Base-by-base conservation (phyloP, 495 filamentous ascomycete species). In the Penicillium bialowiezense region DNA sequence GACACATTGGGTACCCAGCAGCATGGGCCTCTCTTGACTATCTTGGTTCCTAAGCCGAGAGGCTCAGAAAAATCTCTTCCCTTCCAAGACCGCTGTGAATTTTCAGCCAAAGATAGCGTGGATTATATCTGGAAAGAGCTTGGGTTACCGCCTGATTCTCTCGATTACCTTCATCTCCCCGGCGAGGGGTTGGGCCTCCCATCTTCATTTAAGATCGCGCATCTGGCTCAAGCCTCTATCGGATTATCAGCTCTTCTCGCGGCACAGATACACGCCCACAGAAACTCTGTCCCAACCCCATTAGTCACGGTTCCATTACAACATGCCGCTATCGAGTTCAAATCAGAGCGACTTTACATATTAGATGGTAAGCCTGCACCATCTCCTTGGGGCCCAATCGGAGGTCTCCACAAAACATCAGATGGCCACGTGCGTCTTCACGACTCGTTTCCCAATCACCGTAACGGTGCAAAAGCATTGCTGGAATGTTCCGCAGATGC, bases 401-500 rank as follows among this genome's bases (percentile, higher is more conserved):
- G 73, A 0, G 73, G 75, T 2, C 28, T 78, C 0, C 68, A 78
- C 51, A 54, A 58, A 20, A 67, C 72, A 5, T 44, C 56, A 1
- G 73, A 76, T 51, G 74, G 73, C n/a, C 62, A 76, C 50, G 65
- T 76, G 17, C 58, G 73, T 19, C 62, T 76, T 21, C 74, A 78
- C 50, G 74, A 76, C 28, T 14, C 18, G 5, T 75, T 75, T 38
- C 56, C 66, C 5, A 56, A 74, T 31, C 74, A 78, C 43, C 66
- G 70, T 1, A 29, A 52, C 12, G 67, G 64, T 17, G 56, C 70
- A 1, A 56, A 65, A 9, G 26, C 48, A n/a, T 63, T 78, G 10
- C 56, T 78, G 0, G 67, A 65, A 0, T 59, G 67, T 10, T 10
- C 41, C 0, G 35, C 50, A 0, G 43, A 42, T 7, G 65, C 63